Base-by-base conservation (phyloP, 257 asterid species). In the Solanum verrucosum region DNA sequence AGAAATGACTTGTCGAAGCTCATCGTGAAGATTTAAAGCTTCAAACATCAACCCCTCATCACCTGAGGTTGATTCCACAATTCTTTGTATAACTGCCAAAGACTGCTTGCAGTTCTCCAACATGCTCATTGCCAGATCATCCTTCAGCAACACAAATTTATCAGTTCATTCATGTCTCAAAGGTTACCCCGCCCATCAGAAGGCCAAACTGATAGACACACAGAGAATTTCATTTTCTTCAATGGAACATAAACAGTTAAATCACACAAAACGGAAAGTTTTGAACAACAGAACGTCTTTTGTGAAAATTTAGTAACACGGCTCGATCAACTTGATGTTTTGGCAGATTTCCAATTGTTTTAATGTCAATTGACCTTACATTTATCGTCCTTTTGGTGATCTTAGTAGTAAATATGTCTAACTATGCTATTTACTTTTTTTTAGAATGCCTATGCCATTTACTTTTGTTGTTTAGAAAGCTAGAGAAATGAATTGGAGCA, bases 11-110 rank as follows among this genome's bases (percentile, higher is more conserved):
- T 88, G 92, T 86, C 90, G 98, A 88, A 96, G 96, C 91, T 96
- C 99, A 72, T 96, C 99, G 0, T 94, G 97, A 87, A 96, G 96
- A 90, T 94, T 93, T 73, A 96, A 92, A 87, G 98, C 96, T 89
- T 96, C 99, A 44, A 96, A 94, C 86, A 96, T 95, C 93, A 96
- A 91, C 73, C 92, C 96, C 88, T 96, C 98, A 59, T 96, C 95
- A 18, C 93, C 98, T 4, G 95, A 89, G 2, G 98, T 96, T 91
- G 86, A 95, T 86, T 95, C 98, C n/a, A 94, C 92, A 46, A 96
- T 92, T 90, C 96, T 89, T 91, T 93, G 96, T 60, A 95, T 91
- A 87, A 88, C 91, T 31, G 96, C 92, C 82, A 94, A 92, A 21
- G 95, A 96, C 75, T 90, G 93, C 92, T 94, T 93, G 95, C 99